phyloP scores from a whole-genome alignment of 305 asterid genomes.

The Fraxinus angustifolia region DNA sequence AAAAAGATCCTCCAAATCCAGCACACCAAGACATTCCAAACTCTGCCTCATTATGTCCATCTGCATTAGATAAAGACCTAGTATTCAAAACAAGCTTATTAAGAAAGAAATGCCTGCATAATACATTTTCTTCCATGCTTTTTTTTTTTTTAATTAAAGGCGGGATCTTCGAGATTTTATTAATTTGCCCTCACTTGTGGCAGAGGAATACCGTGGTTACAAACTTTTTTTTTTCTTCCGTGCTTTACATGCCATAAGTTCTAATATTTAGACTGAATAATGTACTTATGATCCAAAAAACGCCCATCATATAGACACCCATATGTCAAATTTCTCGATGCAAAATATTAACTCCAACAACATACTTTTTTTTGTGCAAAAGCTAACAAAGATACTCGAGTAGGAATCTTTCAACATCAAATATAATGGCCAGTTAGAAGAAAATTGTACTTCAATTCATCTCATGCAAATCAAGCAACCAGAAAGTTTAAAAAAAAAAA shows the following conservation, averaged over 20 bases:
- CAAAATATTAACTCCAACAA: not conserved
- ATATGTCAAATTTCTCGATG: not conserved
- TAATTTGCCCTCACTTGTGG: too few relatives aligned
- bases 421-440: not conserved
- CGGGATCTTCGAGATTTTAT: too few relatives aligned
- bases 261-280: not conserved
- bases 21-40: constrained; percentile 99
- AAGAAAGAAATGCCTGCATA: not conserved
- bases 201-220: too few relatives aligned
- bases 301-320: not conserved
- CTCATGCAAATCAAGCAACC: not conserved
- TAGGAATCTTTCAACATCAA: not conserved
- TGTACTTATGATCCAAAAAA: not conserved
- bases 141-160: too few relatives aligned
- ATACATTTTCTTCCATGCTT: not conserved
- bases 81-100: not conserved
- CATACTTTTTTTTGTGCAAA: not conserved
- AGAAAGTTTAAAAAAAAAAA: not conserved
- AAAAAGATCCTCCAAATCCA: constrained; percentile 89
- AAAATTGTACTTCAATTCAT: not conserved
- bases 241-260: not conserved
- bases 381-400: not conserved
- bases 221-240: not conserved
- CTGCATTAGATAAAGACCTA: constrained; percentile 27
- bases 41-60: constrained; percentile 95